These are phyloP conservation scores for Nevesoporus exiguus DNA, from an alignment of 768 basidiomycete genomes.

Conservation along the genomic window DNA sequence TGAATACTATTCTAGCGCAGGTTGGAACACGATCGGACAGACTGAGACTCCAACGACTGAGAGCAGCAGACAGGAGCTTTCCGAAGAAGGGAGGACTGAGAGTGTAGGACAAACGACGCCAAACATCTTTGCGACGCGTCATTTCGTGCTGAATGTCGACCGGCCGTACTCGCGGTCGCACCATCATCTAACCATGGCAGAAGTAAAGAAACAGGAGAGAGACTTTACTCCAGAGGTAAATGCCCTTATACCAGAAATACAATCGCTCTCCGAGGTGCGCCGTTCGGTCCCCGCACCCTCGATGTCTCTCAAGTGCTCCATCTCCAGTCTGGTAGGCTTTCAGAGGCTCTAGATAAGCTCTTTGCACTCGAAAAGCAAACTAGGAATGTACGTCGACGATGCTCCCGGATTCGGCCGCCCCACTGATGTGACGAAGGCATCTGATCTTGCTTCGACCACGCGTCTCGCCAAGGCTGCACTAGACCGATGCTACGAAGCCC, in stretches of 20 bases:
- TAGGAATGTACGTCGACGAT: conserved; percentile 67
- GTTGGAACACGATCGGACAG: conserved; percentile 32
- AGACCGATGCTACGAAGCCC: conserved; percentile 68
- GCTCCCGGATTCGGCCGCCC: not conserved
- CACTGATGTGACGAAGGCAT: conserved; percentile 56
- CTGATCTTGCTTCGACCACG: conserved; percentile 90
- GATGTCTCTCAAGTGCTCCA: conserved; percentile 6
- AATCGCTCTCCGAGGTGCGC: conserved; percentile 66
- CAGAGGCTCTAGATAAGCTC: conserved; percentile 88
- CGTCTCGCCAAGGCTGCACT: conserved; percentile 74
- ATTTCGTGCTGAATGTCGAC: conserved; percentile 30
- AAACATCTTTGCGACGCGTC: conserved; percentile 66
- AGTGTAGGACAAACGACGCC: conserved; percentile 30
- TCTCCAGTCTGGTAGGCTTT: conserved; percentile 70
- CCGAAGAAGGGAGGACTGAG: conserved; percentile 14
- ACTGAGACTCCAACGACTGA: conserved; percentile 13
- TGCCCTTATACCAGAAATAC: conserved; percentile 65
- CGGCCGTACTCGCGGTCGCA: conserved; percentile 40
- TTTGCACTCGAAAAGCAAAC: conserved; percentile 91
- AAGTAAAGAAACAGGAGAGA: conserved; percentile 80
- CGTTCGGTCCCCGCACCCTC: not conserved
- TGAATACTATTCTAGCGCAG: conserved; percentile 36
- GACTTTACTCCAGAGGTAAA: conserved; percentile 87
- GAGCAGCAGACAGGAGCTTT: conserved; percentile 18
- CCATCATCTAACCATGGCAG: conserved; percentile 60